Evolutionary conservation across 257 asterid genomes (phyloP).

Genomic region (Plantago major): DNA sequence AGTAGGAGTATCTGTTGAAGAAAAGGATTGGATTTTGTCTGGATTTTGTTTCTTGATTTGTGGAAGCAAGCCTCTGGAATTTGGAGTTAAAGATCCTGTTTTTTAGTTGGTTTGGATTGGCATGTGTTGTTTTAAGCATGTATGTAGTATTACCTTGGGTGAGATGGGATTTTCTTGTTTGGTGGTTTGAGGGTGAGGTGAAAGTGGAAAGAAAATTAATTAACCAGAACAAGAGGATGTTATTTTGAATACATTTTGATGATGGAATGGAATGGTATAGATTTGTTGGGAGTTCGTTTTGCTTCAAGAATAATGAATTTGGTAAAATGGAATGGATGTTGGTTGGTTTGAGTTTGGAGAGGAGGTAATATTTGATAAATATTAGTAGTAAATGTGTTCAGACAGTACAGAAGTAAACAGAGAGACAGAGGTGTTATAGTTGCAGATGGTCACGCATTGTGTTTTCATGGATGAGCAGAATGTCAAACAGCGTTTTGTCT

Average conservation of each 20-base stretch:
- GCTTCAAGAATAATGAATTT: conserved; percentile 29
- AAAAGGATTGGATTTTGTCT: conserved; percentile 9
- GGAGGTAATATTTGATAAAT: too few species aligned
- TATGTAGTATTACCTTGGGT: conserved; percentile 33
- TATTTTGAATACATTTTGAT: not conserved
- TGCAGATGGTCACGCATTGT: too few species aligned
- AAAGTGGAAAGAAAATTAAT: conserved; percentile 45
- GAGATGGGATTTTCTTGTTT: conserved; percentile 41
- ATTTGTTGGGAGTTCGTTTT: conserved; percentile 47
- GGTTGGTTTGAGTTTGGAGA: too few species aligned
- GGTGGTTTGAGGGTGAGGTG: conserved; percentile 32
- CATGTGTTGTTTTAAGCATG: conserved; percentile 20
- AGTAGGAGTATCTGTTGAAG: conserved; percentile 31
- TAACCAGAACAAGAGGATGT: conserved; percentile 1
- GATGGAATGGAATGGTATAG: conserved; percentile 10
- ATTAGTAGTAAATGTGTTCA: too few species aligned
- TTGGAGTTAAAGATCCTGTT: conserved; percentile 60
- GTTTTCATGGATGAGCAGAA: too few species aligned
- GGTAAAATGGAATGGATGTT: not conserved
- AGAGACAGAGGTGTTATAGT: too few species aligned
- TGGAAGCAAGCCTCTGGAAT: conserved; percentile 59
- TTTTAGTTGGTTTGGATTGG: conserved; percentile 32
- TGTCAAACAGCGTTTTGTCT: too few species aligned
- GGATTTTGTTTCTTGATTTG: conserved; percentile 23
- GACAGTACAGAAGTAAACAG: too few species aligned